These are phyloP conservation scores for Psilocybe cubensis DNA, from an alignment of 768 basidiomycete genomes.

Conservation along the genomic window DNA sequence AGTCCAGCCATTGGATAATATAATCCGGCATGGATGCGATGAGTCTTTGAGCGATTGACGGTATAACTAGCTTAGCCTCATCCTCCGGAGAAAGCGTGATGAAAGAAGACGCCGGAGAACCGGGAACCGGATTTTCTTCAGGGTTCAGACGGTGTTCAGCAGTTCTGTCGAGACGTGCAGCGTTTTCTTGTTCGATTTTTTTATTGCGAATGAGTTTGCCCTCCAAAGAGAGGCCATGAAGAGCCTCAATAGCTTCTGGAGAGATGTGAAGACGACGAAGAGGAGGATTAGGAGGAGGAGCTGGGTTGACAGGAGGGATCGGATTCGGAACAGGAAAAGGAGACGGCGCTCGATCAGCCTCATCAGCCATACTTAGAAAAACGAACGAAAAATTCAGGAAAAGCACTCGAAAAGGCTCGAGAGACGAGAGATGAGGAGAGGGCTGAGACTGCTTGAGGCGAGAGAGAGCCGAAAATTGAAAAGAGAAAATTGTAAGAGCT, in stretches of 20 bases:
- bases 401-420: too few relatives aligned
- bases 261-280: too few relatives aligned
- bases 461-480: too few relatives aligned
- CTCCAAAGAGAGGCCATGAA: not conserved
- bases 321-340: too few relatives aligned
- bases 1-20: conserved; percentile 25
- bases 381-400: too few relatives aligned
- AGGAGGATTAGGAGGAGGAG: too few relatives aligned
- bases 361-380: too few relatives aligned
- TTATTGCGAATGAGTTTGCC: conserved; percentile 3
- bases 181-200: conserved; percentile 13
- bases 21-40: conserved; percentile 24
- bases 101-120: conserved; percentile 11
- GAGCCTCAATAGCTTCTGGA: not conserved
- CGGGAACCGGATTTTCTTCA: not conserved
- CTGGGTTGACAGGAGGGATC: too few relatives aligned
- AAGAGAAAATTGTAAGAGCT: too few relatives aligned
- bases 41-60: conserved; percentile 5
- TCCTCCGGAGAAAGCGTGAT: conserved; percentile 10
- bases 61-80: not conserved
- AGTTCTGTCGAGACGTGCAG: not conserved
- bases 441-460: too few relatives aligned
- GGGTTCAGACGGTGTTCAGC: conserved; percentile 2
- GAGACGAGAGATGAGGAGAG: too few relatives aligned
- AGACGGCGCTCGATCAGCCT: too few relatives aligned